These are phyloP conservation scores for Petasospora rhodanensis DNA, from an alignment of 1,139 yeast genomes.

Conservation along the genomic window DNA sequence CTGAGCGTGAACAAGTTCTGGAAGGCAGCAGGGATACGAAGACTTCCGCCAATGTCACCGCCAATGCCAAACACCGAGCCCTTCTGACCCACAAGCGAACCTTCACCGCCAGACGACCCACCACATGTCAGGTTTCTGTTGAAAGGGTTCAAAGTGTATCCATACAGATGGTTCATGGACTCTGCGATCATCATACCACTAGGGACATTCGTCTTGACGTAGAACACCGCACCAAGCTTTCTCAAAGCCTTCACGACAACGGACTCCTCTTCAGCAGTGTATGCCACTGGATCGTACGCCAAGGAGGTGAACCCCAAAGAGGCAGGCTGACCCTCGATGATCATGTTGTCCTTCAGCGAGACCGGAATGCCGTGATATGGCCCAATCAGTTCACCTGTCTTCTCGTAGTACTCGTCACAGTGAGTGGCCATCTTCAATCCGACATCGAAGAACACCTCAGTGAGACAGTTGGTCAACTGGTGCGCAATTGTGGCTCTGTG, in stretches of 20 bases:
- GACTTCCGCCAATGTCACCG: constrained; percentile 65
- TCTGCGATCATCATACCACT: constrained; percentile 50
- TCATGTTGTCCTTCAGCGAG: constrained; percentile 51
- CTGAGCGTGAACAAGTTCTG: constrained; percentile 52
- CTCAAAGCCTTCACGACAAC: constrained; percentile 37
- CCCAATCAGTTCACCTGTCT: constrained; percentile 39
- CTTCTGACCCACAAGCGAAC: constrained; percentile 42
- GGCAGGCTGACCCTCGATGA: constrained; percentile 40
- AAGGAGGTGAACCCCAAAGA: constrained; percentile 42
- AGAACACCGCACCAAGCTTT: constrained; percentile 49
- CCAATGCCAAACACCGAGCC: constrained; percentile 56
- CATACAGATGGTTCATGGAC: constrained; percentile 39
- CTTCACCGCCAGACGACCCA: constrained; percentile 58
- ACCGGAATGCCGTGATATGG: constrained; percentile 70
- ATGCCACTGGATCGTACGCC: constrained; percentile 35
- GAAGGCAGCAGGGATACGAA: constrained; percentile 51
- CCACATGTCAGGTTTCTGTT: constrained; percentile 42
- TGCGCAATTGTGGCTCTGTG: constrained; percentile 57
- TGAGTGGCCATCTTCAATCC: constrained; percentile 41
- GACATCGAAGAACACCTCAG: constrained; percentile 37
- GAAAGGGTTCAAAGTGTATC: constrained; percentile 42
- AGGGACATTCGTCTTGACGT: constrained; percentile 53
- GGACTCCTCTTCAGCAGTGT: constrained; percentile 32
- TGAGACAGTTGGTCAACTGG: constrained; percentile 46
- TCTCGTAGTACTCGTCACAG: constrained; percentile 38